These are phyloP conservation scores for Trifolium dubium DNA, from an alignment of 306 rosid species.

Conservation along the genomic window DNA sequence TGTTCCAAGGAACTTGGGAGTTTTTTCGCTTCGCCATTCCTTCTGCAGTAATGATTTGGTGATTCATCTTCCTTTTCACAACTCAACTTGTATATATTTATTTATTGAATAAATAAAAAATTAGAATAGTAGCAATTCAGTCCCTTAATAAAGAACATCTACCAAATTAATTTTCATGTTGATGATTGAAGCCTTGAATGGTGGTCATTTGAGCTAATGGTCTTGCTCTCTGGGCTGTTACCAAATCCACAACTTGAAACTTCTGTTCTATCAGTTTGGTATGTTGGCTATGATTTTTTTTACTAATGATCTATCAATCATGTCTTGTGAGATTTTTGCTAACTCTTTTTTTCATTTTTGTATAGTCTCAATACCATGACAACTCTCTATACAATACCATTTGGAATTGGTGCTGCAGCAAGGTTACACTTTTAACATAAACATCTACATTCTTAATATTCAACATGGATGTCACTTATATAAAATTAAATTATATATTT, in stretches of 20 bases:
- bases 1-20: slow-evolving; percentile 58
- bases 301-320: background rate
- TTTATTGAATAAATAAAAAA: background rate
- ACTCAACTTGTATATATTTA: background rate
- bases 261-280: slow-evolving; percentile 84
- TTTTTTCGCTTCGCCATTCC: slow-evolving; percentile 72
- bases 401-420: slow-evolving; percentile 74
- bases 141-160: background rate
- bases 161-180: slow-evolving; percentile 26
- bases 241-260: slow-evolving; percentile 88
- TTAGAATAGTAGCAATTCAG: background rate
- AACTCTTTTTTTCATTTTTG: slow-evolving; percentile 16
- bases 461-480: no score
- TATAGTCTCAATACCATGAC: slow-evolving; percentile 61
- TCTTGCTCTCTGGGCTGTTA: slow-evolving; percentile 69
- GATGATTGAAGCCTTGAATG: slow-evolving; percentile 59
- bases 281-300: background rate
- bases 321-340: slow-evolving; percentile 1
- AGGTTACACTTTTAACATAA: slow-evolving; percentile 49
- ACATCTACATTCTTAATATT: background rate
- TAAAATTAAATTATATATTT: background rate
- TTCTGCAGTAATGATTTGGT: slow-evolving; percentile 84
- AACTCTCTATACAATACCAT: slow-evolving; percentile 62
- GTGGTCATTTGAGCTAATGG: slow-evolving; percentile 76
- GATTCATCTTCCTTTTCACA: slow-evolving; percentile 21